Evolutionary conservation across 2,329 filamentous ascomycete genomes (phyloP), one percentile per base, ranked within the genome.

Genomic region (Pyrenophora teres): DNA sequence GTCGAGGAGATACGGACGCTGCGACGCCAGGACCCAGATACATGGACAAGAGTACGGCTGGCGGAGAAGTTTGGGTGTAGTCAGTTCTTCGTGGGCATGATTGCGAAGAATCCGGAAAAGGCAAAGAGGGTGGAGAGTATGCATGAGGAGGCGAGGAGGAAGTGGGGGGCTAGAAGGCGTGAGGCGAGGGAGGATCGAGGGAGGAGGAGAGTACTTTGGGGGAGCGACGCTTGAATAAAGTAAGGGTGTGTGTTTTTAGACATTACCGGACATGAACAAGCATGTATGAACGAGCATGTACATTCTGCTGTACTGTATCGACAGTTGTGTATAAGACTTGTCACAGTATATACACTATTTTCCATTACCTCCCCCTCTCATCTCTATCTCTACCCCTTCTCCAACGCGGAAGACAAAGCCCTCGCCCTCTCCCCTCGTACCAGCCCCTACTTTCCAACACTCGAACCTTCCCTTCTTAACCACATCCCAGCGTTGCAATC

Each of bases 51-150:
- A 39, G 77, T 77, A 50, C 78, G 77, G 63, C 68, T 88, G 57
- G 84, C 86, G 33, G 80, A 84, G 69, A 82, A 81, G 65, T 88
- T 86, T 67, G 79, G 81, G 5, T 87, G 85, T 71, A 84, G 79
- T 49, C 77, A 81, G 50, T 80, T 87, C 44, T 87, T 88, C 59
- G 80, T 87, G 39, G 80, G 80, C 8, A 76, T 86, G 75, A 81
- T 85, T 56, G 81, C 80, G 25, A 80, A 80, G 53, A 65, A 60
- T 37, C 61, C 69, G 47, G 71, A 68, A 48, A 76, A 76, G 69
- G 74, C 72, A 52, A 69, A 71, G 60, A 60, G 69, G 54, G 74
- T 78, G 9, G 70, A 71, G 35, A 80, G 56, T 77, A 81, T 74
- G 60, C 67, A 84, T 62, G 79, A 82, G 64, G 78, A 73, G 40